Conservation (phyloP, 2,329 filamentous ascomycete species). For the Claviceps cyperi region DNA sequence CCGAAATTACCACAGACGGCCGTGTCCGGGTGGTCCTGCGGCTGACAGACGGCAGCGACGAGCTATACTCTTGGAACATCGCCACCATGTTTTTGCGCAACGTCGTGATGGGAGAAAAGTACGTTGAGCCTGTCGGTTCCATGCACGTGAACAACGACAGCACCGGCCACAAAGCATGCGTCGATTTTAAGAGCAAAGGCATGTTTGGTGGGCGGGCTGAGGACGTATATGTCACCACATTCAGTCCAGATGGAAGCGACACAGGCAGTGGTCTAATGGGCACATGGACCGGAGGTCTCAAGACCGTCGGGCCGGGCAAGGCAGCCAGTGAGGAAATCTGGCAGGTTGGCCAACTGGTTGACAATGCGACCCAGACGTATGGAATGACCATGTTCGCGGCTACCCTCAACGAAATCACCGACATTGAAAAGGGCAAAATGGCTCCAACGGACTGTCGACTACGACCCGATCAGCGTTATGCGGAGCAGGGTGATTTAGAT, state of each 20-base stretch:
- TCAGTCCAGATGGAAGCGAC: conserved; percentile 49
- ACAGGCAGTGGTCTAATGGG: conserved; percentile 57
- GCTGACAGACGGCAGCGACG: conserved; percentile 50
- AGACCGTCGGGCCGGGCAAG: conserved; percentile 48
- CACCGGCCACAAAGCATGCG: conserved; percentile 67
- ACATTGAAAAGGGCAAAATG: conserved; percentile 58
- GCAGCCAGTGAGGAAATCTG: conserved; percentile 56
- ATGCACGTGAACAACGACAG: conserved; percentile 79
- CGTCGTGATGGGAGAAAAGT: conserved; percentile 95
- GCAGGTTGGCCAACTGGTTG: conserved; percentile 63
- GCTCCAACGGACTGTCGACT: conserved; percentile 73
- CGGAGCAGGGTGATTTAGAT: conserved; percentile 72
- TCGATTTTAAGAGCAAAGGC: conserved; percentile 85
- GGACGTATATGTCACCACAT: conserved; percentile 67
- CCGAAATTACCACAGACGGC: conserved; percentile 86
- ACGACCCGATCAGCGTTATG: conserved; percentile 73
- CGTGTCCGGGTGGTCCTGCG: conserved; percentile 64
- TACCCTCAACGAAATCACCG: conserved; percentile 72
- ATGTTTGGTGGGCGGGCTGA: conserved; percentile 95
- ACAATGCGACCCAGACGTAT: conserved; percentile 66
- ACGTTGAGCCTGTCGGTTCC: conserved; percentile 83
- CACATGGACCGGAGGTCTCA: conserved; percentile 70
- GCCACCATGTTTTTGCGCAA: conserved; percentile 89
- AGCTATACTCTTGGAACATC: conserved; percentile 76
- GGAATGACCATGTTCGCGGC: conserved; percentile 82